A percentile compares a stretch with the other conserved stretches of the same genome.
Conservation (phyloP, 2,329 filamentous ascomycete genomes). For the Helotiales sp. region DNA sequence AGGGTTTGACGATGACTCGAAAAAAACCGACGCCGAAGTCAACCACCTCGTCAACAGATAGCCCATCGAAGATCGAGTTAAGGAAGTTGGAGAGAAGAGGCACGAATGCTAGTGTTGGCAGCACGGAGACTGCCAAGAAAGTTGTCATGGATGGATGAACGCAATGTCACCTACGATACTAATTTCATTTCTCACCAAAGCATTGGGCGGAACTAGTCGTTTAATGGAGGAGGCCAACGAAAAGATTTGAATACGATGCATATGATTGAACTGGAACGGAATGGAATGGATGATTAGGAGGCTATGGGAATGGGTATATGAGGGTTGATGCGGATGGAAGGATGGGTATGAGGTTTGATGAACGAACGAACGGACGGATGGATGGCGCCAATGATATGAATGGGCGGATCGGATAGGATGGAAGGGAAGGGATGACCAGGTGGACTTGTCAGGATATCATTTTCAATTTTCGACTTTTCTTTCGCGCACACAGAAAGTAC, state of each 20-base stretch:
- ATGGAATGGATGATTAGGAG: not conserved
- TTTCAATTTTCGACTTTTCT: not conserved
- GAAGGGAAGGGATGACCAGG: not conserved
- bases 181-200: slow-evolving; percentile 22
- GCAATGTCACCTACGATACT: not conserved
- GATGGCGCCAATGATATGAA: not conserved
- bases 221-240: not conserved
- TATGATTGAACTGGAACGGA: not conserved
- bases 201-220: slow-evolving; percentile 5
- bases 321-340: not conserved
- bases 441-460: slow-evolving; percentile 6
- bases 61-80: slow-evolving; percentile 40
- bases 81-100: slow-evolving; percentile 51
- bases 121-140: slow-evolving; percentile 69
- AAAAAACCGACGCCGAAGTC: slow-evolving; percentile 51
- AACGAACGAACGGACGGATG: not conserved
- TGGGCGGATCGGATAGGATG: too few relatives aligned
- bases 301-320: not conserved
- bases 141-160: slow-evolving; percentile 36
- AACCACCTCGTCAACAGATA: slow-evolving; percentile 39
- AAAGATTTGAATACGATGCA: slow-evolving; percentile 4
- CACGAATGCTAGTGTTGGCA: slow-evolving; percentile 64
- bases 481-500: not conserved
- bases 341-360: not conserved
- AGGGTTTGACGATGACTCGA: slow-evolving; percentile 41